These are phyloP conservation scores for Hypoxylon subgilvum DNA, from an alignment of 495 filamentous ascomycete genomes.

Conservation along the genomic window DNA sequence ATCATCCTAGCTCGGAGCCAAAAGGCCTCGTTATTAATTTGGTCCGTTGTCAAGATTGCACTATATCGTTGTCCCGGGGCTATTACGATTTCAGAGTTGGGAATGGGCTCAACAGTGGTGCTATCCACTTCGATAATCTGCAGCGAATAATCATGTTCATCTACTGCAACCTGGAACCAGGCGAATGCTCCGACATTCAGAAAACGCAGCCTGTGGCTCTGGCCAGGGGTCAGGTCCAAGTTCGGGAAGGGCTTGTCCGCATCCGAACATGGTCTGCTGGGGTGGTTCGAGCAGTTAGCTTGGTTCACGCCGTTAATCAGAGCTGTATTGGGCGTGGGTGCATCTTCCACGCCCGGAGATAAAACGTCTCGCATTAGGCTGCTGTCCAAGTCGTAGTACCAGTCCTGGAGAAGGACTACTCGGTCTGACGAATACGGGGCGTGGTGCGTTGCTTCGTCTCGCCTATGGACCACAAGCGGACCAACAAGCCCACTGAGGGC, in stretches of 20 bases:
- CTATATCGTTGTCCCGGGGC: constrained; percentile 75
- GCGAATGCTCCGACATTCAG: constrained; percentile 69
- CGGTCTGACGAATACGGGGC: constrained; percentile 58
- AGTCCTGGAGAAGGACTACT: constrained; percentile 63
- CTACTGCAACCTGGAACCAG: constrained; percentile 60
- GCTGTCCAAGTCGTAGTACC: constrained; percentile 61
- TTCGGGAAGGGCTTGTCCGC: constrained; percentile 51
- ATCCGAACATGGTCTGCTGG: constrained; percentile 53
- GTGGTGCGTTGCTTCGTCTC: constrained; percentile 48
- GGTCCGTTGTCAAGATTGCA: constrained; percentile 64
- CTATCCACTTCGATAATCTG: constrained; percentile 76
- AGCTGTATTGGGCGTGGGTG: constrained; percentile 66
- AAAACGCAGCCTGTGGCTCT: constrained; percentile 71
- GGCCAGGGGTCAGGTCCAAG: constrained; percentile 52
- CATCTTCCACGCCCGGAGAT: constrained; percentile 59
- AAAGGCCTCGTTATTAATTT: constrained; percentile 60
- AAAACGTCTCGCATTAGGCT: constrained; percentile 57
- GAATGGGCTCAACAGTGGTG: constrained; percentile 63
- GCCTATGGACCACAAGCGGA: constrained; percentile 60
- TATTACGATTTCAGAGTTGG: constrained; percentile 56
- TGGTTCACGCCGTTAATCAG: constrained; percentile 69
- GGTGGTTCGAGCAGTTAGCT: constrained; percentile 55
- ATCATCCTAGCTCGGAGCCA: constrained; percentile 67
- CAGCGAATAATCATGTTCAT: constrained; percentile 51
- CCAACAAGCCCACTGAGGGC: constrained; percentile 62